Percentiles rank a stretch among this genome's conserved stretches.
Evolutionary conservation across 805 yeast species (phyloP).

Genomic region (Kodamaea leandrae): DNA sequence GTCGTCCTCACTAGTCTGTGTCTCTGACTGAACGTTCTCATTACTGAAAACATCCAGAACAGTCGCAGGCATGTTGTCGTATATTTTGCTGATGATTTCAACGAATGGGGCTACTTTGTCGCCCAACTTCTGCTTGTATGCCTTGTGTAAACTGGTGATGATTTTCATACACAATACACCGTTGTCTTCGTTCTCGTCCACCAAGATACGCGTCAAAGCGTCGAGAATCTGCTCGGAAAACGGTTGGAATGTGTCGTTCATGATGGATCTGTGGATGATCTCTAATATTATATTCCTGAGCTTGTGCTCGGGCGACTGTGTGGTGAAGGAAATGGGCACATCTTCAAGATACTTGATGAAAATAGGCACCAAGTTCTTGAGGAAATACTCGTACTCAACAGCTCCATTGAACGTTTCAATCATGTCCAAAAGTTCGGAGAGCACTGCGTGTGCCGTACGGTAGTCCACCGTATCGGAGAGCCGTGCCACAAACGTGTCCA

Average conservation of each 20-base stretch:
- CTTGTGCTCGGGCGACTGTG: conserved; percentile 70
- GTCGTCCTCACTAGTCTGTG: conserved; percentile 11
- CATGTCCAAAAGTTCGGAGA: conserved; percentile 82
- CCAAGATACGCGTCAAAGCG: conserved; percentile 56
- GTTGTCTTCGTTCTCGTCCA: conserved; percentile 88
- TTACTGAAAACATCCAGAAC: conserved; percentile 64
- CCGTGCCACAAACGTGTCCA: conserved; percentile 66
- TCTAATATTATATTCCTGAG: conserved; percentile 75
- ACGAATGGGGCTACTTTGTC: conserved; percentile 79
- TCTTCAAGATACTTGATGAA: conserved; percentile 59
- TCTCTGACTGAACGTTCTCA: conserved; percentile 9
- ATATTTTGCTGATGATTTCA: conserved; percentile 69
- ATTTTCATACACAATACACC: conserved; percentile 90
- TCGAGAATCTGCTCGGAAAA: conserved; percentile 61
- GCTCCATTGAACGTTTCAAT: conserved; percentile 80
- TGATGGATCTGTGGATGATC: conserved; percentile 73
- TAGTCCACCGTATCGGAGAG: conserved; percentile 57
- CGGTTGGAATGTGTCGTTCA: conserved; percentile 77
- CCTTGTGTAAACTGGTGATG: conserved; percentile 79
- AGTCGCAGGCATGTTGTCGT: conserved; percentile 73
- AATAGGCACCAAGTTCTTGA: conserved; percentile 67
- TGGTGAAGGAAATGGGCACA: conserved; percentile 70
- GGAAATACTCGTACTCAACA: conserved; percentile 75
- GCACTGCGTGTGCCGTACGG: conserved; percentile 60
- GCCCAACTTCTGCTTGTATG: conserved; percentile 64